Percentiles rank a stretch among this genome's conserved stretches.
These are phyloP conservation scores for Stygiomarasmius scandens DNA, from an alignment of 1,284 basidiomycete species.

Conservation along the genomic window DNA sequence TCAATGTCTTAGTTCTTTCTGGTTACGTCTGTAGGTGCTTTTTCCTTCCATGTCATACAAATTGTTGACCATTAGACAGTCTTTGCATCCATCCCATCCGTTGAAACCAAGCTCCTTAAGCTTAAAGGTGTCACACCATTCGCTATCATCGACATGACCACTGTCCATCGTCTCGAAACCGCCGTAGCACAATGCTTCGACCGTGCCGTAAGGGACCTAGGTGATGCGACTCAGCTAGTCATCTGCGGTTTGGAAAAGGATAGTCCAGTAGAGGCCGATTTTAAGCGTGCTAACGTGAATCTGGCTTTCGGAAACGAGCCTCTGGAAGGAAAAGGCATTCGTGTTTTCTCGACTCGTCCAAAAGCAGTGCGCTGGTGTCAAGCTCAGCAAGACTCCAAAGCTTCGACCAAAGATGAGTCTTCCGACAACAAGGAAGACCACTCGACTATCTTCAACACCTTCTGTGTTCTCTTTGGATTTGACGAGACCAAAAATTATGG, in stretches of 20 bases:
- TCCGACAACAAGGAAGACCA: not conserved
- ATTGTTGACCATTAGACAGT: constrained; percentile 10
- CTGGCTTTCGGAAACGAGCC: not conserved
- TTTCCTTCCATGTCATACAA: not conserved
- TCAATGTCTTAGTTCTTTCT: constrained; percentile 18
- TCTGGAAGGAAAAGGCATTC: not conserved
- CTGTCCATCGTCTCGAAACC: constrained; percentile 20
- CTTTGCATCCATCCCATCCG: constrained; percentile 19
- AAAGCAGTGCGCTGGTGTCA: not conserved
- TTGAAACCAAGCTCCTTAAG: constrained; percentile 12
- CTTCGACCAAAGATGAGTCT: too few relatives aligned
- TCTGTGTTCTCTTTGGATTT: not conserved
- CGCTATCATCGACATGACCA: constrained; percentile 17
- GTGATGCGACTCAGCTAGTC: not conserved
- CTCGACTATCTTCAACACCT: not conserved
- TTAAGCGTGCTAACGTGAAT: not conserved
- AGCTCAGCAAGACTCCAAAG: not conserved
- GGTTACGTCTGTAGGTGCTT: constrained; percentile 23
- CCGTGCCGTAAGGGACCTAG: not conserved
- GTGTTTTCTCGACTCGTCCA: not conserved
- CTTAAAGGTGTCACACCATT: not conserved
- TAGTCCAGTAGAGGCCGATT: not conserved
- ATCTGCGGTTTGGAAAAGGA: not conserved
- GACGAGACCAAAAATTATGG: not conserved
- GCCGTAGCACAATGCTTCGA: constrained; percentile 12